Percentiles rank a stretch among this genome's conserved stretches.
Evolutionary conservation across 2,329 filamentous ascomycete species (phyloP).

Genomic region (Paramyrothecium sp.): DNA sequence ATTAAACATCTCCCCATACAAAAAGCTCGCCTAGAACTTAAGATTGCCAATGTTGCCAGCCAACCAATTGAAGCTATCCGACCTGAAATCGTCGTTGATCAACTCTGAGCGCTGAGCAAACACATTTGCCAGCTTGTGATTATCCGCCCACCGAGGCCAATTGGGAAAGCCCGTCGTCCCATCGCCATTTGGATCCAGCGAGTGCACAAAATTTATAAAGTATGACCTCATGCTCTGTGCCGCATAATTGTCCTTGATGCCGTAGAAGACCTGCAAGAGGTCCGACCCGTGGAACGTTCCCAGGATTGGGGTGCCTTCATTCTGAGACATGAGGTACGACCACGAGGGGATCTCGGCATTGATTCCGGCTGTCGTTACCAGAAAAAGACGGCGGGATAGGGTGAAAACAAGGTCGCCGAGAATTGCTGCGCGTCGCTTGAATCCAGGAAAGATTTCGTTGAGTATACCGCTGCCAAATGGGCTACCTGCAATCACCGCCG

Average conservation of each 20-base stretch:
- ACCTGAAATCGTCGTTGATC: slow-evolving; percentile 6
- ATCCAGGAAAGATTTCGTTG: slow-evolving; percentile 64
- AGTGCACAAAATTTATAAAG: slow-evolving; percentile 49
- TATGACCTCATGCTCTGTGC: slow-evolving; percentile 49
- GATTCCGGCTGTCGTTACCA: slow-evolving; percentile 36
- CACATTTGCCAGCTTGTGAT: slow-evolving; percentile 1
- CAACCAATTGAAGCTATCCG: neutral
- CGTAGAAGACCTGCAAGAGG: slow-evolving; percentile 53
- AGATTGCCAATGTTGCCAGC: neutral
- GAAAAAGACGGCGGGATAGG: slow-evolving; percentile 36
- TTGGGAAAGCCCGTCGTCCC: neutral
- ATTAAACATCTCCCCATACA: too few relatives aligned
- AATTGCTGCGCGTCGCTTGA: slow-evolving; percentile 62
- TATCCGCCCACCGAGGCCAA: slow-evolving; percentile 7
- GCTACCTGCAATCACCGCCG: slow-evolving; percentile 52
- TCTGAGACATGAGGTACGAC: slow-evolving; percentile 60
- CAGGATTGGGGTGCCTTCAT: slow-evolving; percentile 57
- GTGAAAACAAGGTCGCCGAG: slow-evolving; percentile 62
- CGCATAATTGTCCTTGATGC: slow-evolving; percentile 46
- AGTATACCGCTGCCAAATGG: slow-evolving; percentile 57
- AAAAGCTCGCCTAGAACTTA: too few relatives aligned
- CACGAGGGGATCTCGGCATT: slow-evolving; percentile 50
- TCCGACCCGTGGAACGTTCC: slow-evolving; percentile 65
- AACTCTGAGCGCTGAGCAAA: slow-evolving; percentile 2
- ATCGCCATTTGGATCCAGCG: slow-evolving; percentile 4